Base-by-base conservation (phyloP, 2,329 filamentous ascomycete species). In the Penicillium rolfsii region DNA sequence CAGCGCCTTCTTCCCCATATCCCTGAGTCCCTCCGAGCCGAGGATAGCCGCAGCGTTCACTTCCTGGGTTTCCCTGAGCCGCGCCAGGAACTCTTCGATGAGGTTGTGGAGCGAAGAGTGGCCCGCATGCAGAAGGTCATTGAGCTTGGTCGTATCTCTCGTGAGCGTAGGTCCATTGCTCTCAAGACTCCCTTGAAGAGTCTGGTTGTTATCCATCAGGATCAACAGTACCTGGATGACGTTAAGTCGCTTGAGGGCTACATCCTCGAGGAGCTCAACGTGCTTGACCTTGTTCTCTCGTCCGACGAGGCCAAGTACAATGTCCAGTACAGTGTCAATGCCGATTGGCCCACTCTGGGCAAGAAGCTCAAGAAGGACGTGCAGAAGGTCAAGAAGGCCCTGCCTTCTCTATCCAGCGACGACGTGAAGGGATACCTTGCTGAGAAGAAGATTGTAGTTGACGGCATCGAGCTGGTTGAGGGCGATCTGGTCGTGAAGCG, bases 321-420 rank as follows among this genome's bases (percentile, higher is more conserved):
- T 57, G 93, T 99, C 49, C 89, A 95, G 73, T 96, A 97, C 80
- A 92, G 90, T 63, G 91, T 94, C 16, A 87, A 86, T 41, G 93
- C 93, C 7, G 95, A 99, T 77, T 97, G 95, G 90, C 93, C 95
- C 14, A 90, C 91, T 2, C 84, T 99, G 16, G 95, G 95, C 66
- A 97, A 97, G 85, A 98, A 98, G 81, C 85, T 98, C 69, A 96
- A 96, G 84, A 97, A 97, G 79, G 93, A 97, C 71, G 91, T 93
- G 66, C 87, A 88, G 66, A 91, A 90, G 74, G 93, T 98, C 68
- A 96, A 96, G 83, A 96, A 94, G 80, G 93, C 91, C 2, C 81
- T 99, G 49, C 93, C 93, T 5, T 83, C 80, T 41, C 82, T 99
- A 52, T 90, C 85, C 22, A 93, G 89, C 67, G 87, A 91, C 11